Percentiles rank a stretch among this genome's conserved stretches.
These are phyloP conservation scores for Trametes punicea DNA, from an alignment of 768 basidiomycete species.

Conservation along the genomic window DNA sequence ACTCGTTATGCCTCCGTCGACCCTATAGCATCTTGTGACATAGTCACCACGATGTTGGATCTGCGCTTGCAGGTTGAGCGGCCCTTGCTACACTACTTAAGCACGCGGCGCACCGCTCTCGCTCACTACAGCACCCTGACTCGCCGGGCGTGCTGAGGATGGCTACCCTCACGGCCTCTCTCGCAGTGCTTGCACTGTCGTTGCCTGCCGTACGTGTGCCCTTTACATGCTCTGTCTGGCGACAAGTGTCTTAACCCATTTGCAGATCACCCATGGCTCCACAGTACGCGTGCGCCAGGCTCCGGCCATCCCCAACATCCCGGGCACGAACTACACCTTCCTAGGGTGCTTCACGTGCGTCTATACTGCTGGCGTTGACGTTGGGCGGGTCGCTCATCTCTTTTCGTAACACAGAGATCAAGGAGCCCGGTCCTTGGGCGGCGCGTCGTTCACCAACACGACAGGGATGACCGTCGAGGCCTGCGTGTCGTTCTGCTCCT, in stretches of 20 bases:
- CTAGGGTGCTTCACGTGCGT: conserved; percentile 24
- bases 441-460: conserved; percentile 42
- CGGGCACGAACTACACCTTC: conserved; percentile 17
- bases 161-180: conserved; percentile 8
- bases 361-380: neutral
- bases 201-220: conserved; percentile 5
- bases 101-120: neutral
- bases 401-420: conserved; percentile 48
- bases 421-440: conserved; percentile 55
- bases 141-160: conserved; percentile 15
- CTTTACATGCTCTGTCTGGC: neutral
- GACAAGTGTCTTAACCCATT: neutral
- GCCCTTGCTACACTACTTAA: conserved; percentile 11
- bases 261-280: conserved; percentile 14
- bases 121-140: conserved; percentile 12
- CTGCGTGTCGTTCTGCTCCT: conserved; percentile 44
- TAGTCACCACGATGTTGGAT: neutral
- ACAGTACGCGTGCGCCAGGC: conserved; percentile 11
- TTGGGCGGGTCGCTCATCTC: neutral
- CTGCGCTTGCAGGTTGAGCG: conserved; percentile 1
- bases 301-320: conserved; percentile 10
- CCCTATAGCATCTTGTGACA: conserved; percentile 5
- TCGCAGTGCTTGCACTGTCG: conserved; percentile 17
- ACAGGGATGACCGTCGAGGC: conserved; percentile 60
- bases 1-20: neutral